Evolutionary conservation across 2,329 filamentous ascomycete species (phyloP), one percentile per base, ranked within the genome.

Genomic region (Aspergillus phoenicis): DNA sequence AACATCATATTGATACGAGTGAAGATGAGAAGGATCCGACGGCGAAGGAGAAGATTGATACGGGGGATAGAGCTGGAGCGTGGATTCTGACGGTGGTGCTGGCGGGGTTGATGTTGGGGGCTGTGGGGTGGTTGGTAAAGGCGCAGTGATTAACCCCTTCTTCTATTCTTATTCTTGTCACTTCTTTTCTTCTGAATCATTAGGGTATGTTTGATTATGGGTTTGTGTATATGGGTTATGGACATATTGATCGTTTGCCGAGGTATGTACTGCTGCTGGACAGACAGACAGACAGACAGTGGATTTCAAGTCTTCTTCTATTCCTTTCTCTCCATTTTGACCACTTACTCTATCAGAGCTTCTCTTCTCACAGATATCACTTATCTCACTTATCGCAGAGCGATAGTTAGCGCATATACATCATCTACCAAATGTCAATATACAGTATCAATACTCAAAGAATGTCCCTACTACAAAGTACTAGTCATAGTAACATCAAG

Each of bases 11-110:
- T 6, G 61, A 63, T 28, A 61, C 60, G 17, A 52, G 57, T 13
- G 48, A 47, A 4, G 61, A 62, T 22, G 52, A 59, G 7, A 60
- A 55, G 2, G 58, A 56, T 17, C 60, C 64, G 20, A 39, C 54
- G 38, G 54, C 47, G 17, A 17, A 55, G 52, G 43, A 28, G 13
- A 15, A 33, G 2, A 68, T 73, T 28, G 69, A 68, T 4, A 66
- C 67, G 10, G 66, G 66, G 8, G 71, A 75, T 53, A 67, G 64
- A 24, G 71, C 66, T 22, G 72, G 71, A 4, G 69, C 69, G 8
- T 70, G 62, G 39, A 66, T 73, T 53, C 45, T 73, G 57, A 74
- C 71, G 8, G 54, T 58, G 4, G 47, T 63, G 17, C 55, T 62
- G 58, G 56, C 54, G 6, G 4, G 13, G 4, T 56, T 54, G 1